Base-by-base conservation (phyloP, 2,329 filamentous ascomycete species). In the Penicillium oxalicum region DNA sequence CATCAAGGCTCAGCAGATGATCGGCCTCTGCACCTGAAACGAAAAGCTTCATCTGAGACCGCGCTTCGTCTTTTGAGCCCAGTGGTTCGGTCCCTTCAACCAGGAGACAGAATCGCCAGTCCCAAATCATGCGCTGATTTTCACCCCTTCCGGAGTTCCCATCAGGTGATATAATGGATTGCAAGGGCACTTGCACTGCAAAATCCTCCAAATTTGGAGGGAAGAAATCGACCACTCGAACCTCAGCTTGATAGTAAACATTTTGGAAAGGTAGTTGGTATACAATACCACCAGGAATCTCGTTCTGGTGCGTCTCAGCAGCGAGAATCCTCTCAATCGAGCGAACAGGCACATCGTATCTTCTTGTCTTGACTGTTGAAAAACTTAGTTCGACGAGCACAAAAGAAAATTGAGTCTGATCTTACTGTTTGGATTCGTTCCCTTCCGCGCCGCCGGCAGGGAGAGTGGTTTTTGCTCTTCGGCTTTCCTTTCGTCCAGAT, bases 41-140 rank as follows among this genome's bases (percentile, higher is more conserved):
- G 5, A 86, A 72, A 3, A 86, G 78, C 75, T 86, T 88, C 44
- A 91, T 63, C 27, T 74, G 74, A 5, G 76, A 63, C 11, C 72
- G 77, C 11, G 66, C 58, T 32, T 64, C 59, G n/a, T 61, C 56
- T 47, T 62, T 60, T 29, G 57, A 54, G 38, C 59, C 64, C 4
- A 70, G 62, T 29, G 70, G 65, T 0, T 79, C 82, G 55, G 91
- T 87, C 18, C 55, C 55, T 67, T 95, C 87, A 1, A 96, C 79
- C 9, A 86, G 75, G 25, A 97, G 75, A 24, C 80, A 81, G 67
- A 96, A 96, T 11, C 80, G 78, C 91, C 91, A 96, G 66, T 93
- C 83, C 87, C 88, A 95, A 6, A 66, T 61, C 27, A 41, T 57
- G 27, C 53, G 47, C 8, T 47, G 50, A 9, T 52, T 48, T n/a